Evolutionary conservation across 2,329 filamentous ascomycete species (phyloP).

Genomic region (Didymella segeticola): DNA sequence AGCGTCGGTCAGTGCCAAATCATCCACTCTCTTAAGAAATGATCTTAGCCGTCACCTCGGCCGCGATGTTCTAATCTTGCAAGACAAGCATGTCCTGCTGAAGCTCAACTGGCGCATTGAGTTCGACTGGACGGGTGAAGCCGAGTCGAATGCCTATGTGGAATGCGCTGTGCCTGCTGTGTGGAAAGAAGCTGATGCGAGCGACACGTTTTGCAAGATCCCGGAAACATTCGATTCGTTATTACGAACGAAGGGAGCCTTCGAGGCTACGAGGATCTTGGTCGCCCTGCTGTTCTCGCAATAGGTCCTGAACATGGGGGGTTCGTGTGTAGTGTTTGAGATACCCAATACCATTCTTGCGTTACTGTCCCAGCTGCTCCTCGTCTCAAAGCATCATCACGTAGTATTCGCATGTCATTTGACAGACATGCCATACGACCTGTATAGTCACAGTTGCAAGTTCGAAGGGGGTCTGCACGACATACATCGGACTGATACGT

Average conservation of each 20-base stretch:
- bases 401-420: too few species aligned
- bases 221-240: conserved; percentile 67
- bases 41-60: conserved; percentile 59
- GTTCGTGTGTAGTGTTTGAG: conserved; percentile 1
- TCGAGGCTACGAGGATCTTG: conserved; percentile 64
- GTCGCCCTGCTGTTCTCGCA: conserved; percentile 61
- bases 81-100: conserved; percentile 51
- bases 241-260: conserved; percentile 62
- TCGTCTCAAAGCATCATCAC: too few species aligned
- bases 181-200: conserved; percentile 67
- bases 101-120: conserved; percentile 68
- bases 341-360: conserved; percentile 9
- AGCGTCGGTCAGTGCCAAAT: conserved; percentile 19
- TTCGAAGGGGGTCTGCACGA: too few species aligned
- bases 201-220: conserved; percentile 63
- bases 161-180: conserved; percentile 64
- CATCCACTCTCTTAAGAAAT: conserved; percentile 40
- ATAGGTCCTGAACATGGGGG: background rate
- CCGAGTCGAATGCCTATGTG: conserved; percentile 64
- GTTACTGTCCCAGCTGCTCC: background rate
- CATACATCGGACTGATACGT: too few species aligned
- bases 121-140: conserved; percentile 78
- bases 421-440: too few species aligned
- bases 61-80: conserved; percentile 36
- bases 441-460: too few species aligned